Base-by-base conservation (phyloP, 805 yeast species). In the Hanseniaspora opuntiae region DNA sequence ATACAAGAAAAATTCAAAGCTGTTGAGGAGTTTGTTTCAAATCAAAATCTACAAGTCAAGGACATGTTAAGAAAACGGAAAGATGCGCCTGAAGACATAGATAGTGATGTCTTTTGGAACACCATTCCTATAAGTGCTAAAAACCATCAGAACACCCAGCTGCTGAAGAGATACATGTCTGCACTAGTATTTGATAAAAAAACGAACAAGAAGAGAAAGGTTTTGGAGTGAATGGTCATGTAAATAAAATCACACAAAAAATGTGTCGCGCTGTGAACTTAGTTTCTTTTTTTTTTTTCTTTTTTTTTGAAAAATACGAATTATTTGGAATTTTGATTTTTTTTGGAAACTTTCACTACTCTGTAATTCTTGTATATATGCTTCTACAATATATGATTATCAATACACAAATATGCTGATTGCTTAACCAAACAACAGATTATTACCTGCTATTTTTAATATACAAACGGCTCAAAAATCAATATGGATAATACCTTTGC, bases 101-200 rank as follows among this genome's bases (percentile, higher is more conserved):
- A 40, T 3, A 45, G 32, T 11, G 54, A 51, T 1, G 10, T 24
- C 4, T 45, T 30, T 0, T 87, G 95, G 95, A 77, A 79, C 55
- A 73, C 79, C 19, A 75, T 88, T 2, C 97, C 97, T 0, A 82
- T 89, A 42, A 85, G 96, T 68, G 96, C 97, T 0, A 68, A 75
- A 59, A 74, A 75, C 39, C 76, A 74, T 22, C 86, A 84, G 60
- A 88, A 87, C 60, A 73, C 87, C 12, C 89, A 86, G 52, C 71
- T 70, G 28, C 77, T 89, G 56, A 75, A 88, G 22, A 65, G 72
- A 30, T 71, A 81, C 67, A 87, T 89, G 96, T 84, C 82, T 6
- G 79, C 76, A 32, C 60, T 53, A 41, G 56, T 53, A 7, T 36
- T 39, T 32, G 53, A 39, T 11, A 40, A 47, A 24, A 35, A 35